phyloP scores from a whole-genome alignment of 2,329 filamentous ascomycete genomes.

The Venturia asperata region DNA sequence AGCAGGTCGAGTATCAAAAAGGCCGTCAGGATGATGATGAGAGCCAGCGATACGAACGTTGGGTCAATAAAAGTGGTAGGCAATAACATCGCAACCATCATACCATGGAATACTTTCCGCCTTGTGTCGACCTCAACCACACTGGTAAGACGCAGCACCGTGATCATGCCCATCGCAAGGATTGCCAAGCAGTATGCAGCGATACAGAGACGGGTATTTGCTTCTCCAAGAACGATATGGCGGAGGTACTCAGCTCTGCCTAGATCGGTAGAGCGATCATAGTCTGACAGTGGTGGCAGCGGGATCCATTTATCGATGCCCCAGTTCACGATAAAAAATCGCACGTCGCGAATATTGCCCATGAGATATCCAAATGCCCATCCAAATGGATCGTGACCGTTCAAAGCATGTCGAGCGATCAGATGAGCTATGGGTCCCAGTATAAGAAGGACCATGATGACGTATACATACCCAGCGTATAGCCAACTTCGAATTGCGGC shows the following conservation, averaged over 20 bases:
- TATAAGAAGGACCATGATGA: slow-evolving; percentile 57
- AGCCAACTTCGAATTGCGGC: slow-evolving; percentile 71
- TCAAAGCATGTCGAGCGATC: slow-evolving; percentile 59
- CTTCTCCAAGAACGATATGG: slow-evolving; percentile 56
- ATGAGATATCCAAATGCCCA: slow-evolving; percentile 90
- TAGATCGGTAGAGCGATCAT: background rate
- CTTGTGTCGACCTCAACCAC: slow-evolving; percentile 90
- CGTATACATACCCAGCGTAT: slow-evolving; percentile 75
- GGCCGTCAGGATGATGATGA: slow-evolving; percentile 70
- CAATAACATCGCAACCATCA: slow-evolving; percentile 94
- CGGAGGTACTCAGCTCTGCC: slow-evolving; percentile 46
- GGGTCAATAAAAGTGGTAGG: slow-evolving; percentile 84
- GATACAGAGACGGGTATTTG: slow-evolving; percentile 74
- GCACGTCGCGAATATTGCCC: slow-evolving; percentile 65
- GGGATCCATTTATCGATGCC: slow-evolving; percentile 69
- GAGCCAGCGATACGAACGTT: slow-evolving; percentile 68
- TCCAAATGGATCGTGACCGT: slow-evolving; percentile 72
- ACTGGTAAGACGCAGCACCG: slow-evolving; percentile 67
- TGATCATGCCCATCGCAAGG: slow-evolving; percentile 61
- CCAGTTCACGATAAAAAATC: slow-evolving; percentile 61
- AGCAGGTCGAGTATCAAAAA: slow-evolving; percentile 87
- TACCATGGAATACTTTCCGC: slow-evolving; percentile 95
- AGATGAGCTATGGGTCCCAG: slow-evolving; percentile 65
- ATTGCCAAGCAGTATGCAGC: slow-evolving; percentile 66
- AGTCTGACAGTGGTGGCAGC: slow-evolving; percentile 49